Evolutionary conservation across 2,329 filamentous ascomycete genomes (phyloP), one percentile per base, ranked within the genome.

Genomic region (Xylariales sp.): DNA sequence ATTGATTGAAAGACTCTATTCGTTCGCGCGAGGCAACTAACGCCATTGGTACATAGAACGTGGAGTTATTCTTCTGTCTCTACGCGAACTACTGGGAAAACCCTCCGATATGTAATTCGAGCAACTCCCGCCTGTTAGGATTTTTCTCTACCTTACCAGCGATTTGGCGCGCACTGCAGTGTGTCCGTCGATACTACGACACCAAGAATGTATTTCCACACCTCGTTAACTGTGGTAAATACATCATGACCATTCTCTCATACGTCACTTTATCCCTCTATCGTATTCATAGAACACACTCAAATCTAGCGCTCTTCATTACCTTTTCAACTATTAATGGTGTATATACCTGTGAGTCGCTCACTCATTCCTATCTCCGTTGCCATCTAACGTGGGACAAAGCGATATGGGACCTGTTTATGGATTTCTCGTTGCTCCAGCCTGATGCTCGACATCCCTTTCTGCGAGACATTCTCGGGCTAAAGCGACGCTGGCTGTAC

Each of bases 381-480:
- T 48, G 36, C 3, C 5, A 28, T 36, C 46, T 68, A 16, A 39
- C 8, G 43, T 45, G 10, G 23, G 41, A n/a, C 6, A 46, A 50
- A 90, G 89, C 90, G 9, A 86, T 97, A 49, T 99, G 96, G 96
- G 96, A 99, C 77, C 82, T 99, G 1, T 89, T 93, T 71, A 97
- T 98, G 92, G 96, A 99, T 79, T 98, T 96, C 86, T 96, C 92
- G 66, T 85, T 97, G n/a, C 86, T 95, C 3, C 94, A 97, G 74
- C 86, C 91, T 0, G 88, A 90, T 63, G 88, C 92, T 0, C 86
- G 87, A 10, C 84, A 92, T 71, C 86, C 83, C 1, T 85, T 90
- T 56, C 86, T 97, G 10, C 91, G 96, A 6, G 89, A 95, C 66
- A 90, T 92, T 8, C 85, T 96, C 0, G 94, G 91, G 0, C 91